Evolutionary conservation across 805 yeast species (phyloP), one percentile per base, ranked within the genome.

Genomic region (Saccharomyces cerevisiae): DNA sequence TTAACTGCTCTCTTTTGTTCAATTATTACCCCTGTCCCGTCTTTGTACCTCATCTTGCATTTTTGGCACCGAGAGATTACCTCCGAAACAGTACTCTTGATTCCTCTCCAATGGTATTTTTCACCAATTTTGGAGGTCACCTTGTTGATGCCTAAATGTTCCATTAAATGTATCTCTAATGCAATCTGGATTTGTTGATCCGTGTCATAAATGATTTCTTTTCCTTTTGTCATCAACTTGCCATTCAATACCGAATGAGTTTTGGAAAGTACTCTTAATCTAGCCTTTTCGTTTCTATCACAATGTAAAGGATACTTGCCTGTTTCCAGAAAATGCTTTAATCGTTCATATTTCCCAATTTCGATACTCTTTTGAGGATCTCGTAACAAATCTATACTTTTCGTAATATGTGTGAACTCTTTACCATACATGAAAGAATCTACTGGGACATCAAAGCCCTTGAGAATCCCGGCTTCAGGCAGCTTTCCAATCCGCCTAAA

Each of bases 71-170:
- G 80, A 53, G 84, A 76, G 52, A 91, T 83, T 1, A 89, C 92
- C 30, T 82, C 81, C 0, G 87, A 83, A 1, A 88, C 97, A 0
- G 96, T 89, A 54, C 82, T 89, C 70, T 94, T 91, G 58, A 92
- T 87, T 51, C 96, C 80, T 1, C 89, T 81, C 97, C 98, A 92
- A 68, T 89, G 96, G 61, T 87, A 92, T 60, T 80, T 79, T 57
- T 87, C 94, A 1, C 91, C 80, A 17, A 94, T 80, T 17, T 79
- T 72, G 0, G 92, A 73, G 0, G 97, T 90, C 1, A 96, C 84
- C 64, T 85, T 88, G 71, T 92, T 92, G 58, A 92, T 89, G 10
- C 98, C 98, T 11, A 84, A 84, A 66, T 92, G 99, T 48, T 78
- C 80, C 22, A 77, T 69, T 58, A 77, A 66, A 67, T 92, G 99